Percentiles rank a stretch among this genome's conserved stretches.
phyloP scores from a whole-genome alignment of 2,329 filamentous ascomycete species.

The Bimuria novae-zelandiae region DNA sequence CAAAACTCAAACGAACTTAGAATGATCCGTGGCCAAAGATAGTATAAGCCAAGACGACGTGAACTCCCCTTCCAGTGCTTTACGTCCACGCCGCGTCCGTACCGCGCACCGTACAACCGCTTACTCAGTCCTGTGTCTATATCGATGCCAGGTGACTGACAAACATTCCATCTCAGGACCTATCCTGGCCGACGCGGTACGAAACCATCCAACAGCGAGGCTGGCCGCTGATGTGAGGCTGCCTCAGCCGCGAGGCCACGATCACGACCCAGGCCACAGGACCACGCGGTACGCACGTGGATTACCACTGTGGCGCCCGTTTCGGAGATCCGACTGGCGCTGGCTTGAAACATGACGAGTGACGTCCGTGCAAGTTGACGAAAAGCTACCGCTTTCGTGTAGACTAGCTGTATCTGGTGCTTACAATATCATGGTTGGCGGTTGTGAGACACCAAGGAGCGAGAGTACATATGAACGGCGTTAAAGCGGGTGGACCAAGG shows the following conservation, averaged over 20 bases:
- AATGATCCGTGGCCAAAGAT: too few relatives aligned
- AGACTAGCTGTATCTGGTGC: background rate
- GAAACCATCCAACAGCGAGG: too few relatives aligned
- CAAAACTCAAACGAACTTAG: too few relatives aligned
- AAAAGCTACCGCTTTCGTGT: background rate
- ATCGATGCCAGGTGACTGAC: too few relatives aligned
- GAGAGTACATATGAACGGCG: background rate
- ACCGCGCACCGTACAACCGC: too few relatives aligned
- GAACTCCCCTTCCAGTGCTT: too few relatives aligned
- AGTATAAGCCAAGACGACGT: too few relatives aligned
- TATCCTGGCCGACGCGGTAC: too few relatives aligned
- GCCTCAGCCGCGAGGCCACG: constrained; percentile 1
- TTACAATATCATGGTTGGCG: background rate
- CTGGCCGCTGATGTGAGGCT: constrained; percentile 11
- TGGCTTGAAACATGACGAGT: background rate
- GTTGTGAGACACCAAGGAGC: background rate
- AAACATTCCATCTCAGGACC: too few relatives aligned
- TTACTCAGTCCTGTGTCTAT: too few relatives aligned
- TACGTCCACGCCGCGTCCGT: too few relatives aligned
- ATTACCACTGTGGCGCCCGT: background rate
- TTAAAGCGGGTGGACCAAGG: background rate
- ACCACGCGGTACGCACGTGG: constrained; percentile 6
- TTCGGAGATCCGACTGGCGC: background rate
- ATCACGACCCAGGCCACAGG: background rate
- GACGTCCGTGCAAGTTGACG: too few relatives aligned